Conservation (phyloP, 495 filamentous ascomycete genomes). For the Trichocladium antarcticum region DNA sequence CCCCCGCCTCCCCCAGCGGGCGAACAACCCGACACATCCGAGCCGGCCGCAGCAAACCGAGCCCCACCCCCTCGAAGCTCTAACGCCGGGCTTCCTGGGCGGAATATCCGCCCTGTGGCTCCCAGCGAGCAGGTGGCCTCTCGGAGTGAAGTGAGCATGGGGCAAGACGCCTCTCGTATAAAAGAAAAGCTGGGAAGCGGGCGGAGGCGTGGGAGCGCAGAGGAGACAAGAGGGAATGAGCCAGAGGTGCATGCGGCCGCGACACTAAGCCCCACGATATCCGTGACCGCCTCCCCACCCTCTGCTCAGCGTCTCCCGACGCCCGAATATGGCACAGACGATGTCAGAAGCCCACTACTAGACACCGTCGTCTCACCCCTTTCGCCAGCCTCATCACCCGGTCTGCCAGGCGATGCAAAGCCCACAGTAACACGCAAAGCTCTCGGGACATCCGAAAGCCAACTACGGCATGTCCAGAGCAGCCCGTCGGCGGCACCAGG, state of each 20-base stretch:
- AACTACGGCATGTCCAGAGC: slow-evolving; percentile 11
- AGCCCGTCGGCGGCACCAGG: slow-evolving; percentile 8
- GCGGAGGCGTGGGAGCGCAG: slow-evolving; percentile 4
- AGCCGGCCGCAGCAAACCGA: slow-evolving; percentile 5
- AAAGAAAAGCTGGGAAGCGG: slow-evolving; percentile 6
- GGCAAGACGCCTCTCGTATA: slow-evolving; percentile 19
- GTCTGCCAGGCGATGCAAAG: slow-evolving; percentile 9
- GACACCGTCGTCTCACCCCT: slow-evolving; percentile 18
- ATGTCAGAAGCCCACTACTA: slow-evolving; percentile 12
- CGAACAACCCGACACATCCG: not conserved
- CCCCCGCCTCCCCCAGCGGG: slow-evolving; percentile 7
- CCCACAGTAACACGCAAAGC: slow-evolving; percentile 4
- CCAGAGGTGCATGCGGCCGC: not conserved
- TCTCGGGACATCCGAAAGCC: slow-evolving; percentile 1
- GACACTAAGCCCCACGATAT: slow-evolving; percentile 8
- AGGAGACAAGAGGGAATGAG: not conserved
- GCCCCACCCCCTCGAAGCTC: slow-evolving; percentile 14
- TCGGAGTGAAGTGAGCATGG: slow-evolving; percentile 17
- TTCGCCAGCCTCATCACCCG: slow-evolving; percentile 26
- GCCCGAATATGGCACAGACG: slow-evolving; percentile 19
- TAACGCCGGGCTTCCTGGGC: slow-evolving; percentile 21
- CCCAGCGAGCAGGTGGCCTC: slow-evolving; percentile 14
- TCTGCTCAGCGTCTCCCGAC: slow-evolving; percentile 16
- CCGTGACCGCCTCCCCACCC: slow-evolving; percentile 7
- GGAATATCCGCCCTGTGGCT: slow-evolving; percentile 24